Evolutionary conservation across 2,329 filamentous ascomycete genomes (phyloP).

Genomic region (Trichoderma hamatum): DNA sequence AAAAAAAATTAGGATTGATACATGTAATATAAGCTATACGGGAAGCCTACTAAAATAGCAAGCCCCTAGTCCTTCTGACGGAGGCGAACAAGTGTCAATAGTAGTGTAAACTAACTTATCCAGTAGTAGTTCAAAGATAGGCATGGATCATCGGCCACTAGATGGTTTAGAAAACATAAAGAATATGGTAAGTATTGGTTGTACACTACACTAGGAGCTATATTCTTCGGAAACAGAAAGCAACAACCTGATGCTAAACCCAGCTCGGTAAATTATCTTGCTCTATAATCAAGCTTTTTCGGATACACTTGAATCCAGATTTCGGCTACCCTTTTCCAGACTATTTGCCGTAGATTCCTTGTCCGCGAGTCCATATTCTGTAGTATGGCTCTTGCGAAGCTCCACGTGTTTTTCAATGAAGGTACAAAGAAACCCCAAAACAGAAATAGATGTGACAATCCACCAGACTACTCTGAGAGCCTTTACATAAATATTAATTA

Average conservation of each 20-base stretch:
- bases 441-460: slow-evolving; percentile 3
- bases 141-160: neutral
- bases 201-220: neutral
- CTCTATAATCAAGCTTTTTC: neutral
- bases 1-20: too few relatives aligned
- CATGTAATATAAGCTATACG: too few relatives aligned
- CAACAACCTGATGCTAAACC: neutral
- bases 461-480: slow-evolving; percentile 17
- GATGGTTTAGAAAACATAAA: neutral
- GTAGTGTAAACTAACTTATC: neutral
- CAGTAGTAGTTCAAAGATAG: neutral
- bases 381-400: slow-evolving; percentile 9
- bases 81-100: neutral
- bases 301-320: neutral
- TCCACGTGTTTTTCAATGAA: slow-evolving; percentile 20
- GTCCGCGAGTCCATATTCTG: neutral
- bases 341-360: neutral
- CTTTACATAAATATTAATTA: slow-evolving; percentile 1
- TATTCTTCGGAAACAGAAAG: neutral
- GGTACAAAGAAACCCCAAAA: neutral
- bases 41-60: too few relatives aligned
- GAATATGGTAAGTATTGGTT: neutral
- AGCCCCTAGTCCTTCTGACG: neutral
- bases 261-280: neutral
- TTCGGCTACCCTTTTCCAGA: neutral